These are phyloP conservation scores for Cryphonectria japonica DNA, from an alignment of 2,329 filamentous ascomycete genomes.

Conservation along the genomic window DNA sequence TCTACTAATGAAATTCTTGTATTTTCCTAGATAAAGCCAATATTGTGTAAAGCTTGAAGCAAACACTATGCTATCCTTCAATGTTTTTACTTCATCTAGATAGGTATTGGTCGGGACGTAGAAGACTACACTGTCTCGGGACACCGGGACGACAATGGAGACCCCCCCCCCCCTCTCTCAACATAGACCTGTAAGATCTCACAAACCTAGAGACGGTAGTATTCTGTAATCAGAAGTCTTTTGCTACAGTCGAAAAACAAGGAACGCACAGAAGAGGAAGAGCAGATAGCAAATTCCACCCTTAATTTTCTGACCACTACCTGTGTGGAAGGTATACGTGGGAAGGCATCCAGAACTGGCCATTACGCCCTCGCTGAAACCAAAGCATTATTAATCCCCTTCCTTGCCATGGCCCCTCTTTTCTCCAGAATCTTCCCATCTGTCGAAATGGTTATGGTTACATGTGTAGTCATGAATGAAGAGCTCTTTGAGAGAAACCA, in stretches of 20 bases:
- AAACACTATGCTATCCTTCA: too few species aligned
- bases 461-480: conserved; percentile 10
- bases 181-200: neutral
- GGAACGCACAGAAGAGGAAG: neutral
- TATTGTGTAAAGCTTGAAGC: too few species aligned
- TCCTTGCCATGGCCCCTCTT: neutral
- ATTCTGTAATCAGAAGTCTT: neutral
- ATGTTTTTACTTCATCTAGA: too few species aligned
- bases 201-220: neutral
- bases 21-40: too few species aligned
- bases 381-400: neutral
- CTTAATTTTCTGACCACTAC: neutral
- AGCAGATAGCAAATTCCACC: neutral
- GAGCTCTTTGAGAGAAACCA: neutral
- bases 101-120: too few species aligned
- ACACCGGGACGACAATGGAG: neutral
- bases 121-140: neutral
- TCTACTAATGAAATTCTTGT: too few species aligned
- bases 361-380: neutral
- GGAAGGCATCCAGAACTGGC: neutral
- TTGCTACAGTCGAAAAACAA: neutral
- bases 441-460: conserved; percentile 5
- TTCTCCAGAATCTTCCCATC: neutral
- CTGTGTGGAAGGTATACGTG: neutral
- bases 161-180: neutral